Conservation (phyloP, 176 grass and related monocot species). For the Luzula sylvatica region DNA sequence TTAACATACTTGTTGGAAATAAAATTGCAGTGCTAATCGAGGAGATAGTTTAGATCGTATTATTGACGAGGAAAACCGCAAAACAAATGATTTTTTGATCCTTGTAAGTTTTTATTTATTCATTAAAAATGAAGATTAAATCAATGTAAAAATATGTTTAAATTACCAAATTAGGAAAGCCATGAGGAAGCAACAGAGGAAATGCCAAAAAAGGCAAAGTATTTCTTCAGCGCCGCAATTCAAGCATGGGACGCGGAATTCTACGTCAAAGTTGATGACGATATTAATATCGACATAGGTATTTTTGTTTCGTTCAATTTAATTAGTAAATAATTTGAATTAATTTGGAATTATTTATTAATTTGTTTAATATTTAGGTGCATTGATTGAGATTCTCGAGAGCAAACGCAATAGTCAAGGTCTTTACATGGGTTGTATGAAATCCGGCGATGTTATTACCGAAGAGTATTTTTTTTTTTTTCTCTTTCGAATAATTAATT, state of each 20-base stretch:
- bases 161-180: conserved; percentile 54
- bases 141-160: background rate
- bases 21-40: conserved; percentile 68
- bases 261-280: conserved; percentile 92
- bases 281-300: conserved; percentile 85
- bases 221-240: conserved; percentile 78
- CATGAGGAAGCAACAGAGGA: conserved; percentile 95
- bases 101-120: conserved; percentile 58
- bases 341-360: conserved; percentile 13
- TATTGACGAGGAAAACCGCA: conserved; percentile 77
- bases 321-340: background rate
- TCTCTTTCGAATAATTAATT: background rate
- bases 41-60: conserved; percentile 96
- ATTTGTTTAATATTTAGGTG: conserved; percentile 39
- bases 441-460: conserved; percentile 70
- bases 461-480: conserved; percentile 71
- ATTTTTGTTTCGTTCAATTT: background rate
- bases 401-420: conserved; percentile 39
- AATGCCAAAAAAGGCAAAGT: conserved; percentile 83
- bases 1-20: background rate
- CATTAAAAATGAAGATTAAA: background rate
- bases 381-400: conserved; percentile 89
- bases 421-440: conserved; percentile 98
- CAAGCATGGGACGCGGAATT: conserved; percentile 95
- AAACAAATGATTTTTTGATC: conserved; percentile 82